phyloP scores from a whole-genome alignment of 768 basidiomycete species.

The Artomyces pyxidatus region DNA sequence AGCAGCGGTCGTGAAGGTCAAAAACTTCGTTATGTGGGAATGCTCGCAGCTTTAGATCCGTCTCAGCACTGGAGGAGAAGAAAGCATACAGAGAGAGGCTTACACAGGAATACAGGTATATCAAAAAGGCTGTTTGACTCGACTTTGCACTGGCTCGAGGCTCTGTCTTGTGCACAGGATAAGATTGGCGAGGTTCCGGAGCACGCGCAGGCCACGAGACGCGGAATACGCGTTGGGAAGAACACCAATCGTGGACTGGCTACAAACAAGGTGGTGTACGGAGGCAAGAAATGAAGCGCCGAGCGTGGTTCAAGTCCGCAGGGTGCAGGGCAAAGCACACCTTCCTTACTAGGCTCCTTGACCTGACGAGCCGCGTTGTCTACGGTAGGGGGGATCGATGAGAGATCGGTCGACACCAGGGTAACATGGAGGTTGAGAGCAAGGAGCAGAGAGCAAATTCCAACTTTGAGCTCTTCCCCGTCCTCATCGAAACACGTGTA shows the following conservation, averaged over 20 bases:
- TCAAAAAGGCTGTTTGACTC: background rate
- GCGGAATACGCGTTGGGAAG: too few species aligned
- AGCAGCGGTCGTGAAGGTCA: background rate
- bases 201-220: too few species aligned
- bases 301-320: constrained; percentile 1
- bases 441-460: too few species aligned
- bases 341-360: constrained; percentile 5
- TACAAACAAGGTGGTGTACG: background rate
- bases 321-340: constrained; percentile 6
- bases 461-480: too few species aligned
- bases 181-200: background rate
- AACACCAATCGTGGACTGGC: too few species aligned
- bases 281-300: background rate
- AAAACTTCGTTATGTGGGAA: background rate
- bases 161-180: background rate
- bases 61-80: too few species aligned
- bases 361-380: background rate
- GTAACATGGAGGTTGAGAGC: background rate
- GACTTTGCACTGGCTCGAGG: background rate
- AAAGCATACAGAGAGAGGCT: too few species aligned
- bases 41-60: too few species aligned
- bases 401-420: too few species aligned
- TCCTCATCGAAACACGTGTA: constrained; percentile 14
- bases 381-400: background rate
- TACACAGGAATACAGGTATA: background rate